phyloP scores from a whole-genome alignment of 306 rosid species.

The Dryas octopetala region DNA sequence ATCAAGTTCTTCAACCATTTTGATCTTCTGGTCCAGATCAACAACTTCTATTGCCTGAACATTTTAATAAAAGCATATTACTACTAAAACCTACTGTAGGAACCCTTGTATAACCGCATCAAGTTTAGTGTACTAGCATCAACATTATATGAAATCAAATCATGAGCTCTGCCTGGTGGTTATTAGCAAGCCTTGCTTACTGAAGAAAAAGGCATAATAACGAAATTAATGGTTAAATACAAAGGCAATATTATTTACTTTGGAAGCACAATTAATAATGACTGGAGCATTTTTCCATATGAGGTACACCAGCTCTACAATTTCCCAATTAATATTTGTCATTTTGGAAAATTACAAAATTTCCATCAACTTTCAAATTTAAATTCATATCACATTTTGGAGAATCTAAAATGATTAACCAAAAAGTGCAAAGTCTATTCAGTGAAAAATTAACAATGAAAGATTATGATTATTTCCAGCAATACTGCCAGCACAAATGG shows the following conservation, averaged over 20 bases:
- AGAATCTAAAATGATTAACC: neutral
- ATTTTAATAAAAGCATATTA: neutral
- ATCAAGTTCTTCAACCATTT: constrained; percentile 91
- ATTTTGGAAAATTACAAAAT: neutral
- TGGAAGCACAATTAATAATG: neutral
- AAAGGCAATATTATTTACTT: neutral
- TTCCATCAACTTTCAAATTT: neutral
- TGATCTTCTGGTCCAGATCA: constrained; percentile 84
- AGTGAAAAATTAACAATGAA: neutral
- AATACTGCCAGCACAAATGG: neutral
- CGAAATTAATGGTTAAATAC: neutral
- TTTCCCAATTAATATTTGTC: too few relatives aligned
- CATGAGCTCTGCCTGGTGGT: neutral
- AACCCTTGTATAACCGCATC: neutral
- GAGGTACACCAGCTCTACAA: neutral
- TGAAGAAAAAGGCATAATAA: neutral
- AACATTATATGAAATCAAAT: neutral
- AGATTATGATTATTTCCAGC: neutral
- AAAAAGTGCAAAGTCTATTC: neutral
- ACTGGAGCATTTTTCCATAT: neutral
- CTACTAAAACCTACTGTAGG: neutral
- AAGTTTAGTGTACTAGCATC: neutral
- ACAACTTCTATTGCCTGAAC: constrained; percentile 96
- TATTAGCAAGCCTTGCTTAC: constrained; percentile 12
- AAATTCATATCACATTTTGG: neutral